Evolutionary conservation across 805 yeast species (phyloP), one percentile per base, ranked within the genome.

Genomic region (Lipomyces starkeyi): DNA sequence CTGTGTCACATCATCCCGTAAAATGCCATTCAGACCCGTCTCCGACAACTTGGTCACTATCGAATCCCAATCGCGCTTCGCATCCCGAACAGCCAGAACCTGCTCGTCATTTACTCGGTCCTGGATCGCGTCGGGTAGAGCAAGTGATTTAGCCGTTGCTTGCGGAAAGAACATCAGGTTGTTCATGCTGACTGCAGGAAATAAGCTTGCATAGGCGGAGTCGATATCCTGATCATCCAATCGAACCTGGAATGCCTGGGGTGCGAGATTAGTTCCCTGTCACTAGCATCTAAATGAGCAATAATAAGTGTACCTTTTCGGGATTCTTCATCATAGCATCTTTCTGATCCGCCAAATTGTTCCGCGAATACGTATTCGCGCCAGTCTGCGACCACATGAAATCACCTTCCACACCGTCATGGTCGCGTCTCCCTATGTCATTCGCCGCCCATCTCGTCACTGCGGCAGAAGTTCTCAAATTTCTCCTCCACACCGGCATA

Each of bases 1-100:
- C 13, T 27, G 29, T 25, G 69, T 73, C 9, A 78, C 73, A 27
- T 79, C 80, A 1, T 25, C 20, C 2, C n/a, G 29, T 1, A 72
- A 65, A 2, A 77, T 32, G 1, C 65, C 70, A 6, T 64, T 40
- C 9, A 77, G 63, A 6, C 71, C 75, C n/a, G 34, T 77, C 69
- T 71, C 58, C 2, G 43, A 49, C 27, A 58, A 34, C 32, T 64
- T 35, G 34, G 74, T 52, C 13, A 75, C 54, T 3, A 74, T 71
- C 3, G 58, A 37, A 13, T 61, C 64, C 77, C 77, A 75, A 58
- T 73, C 66, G 22, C 65, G 71, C 34, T 63, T 71, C 1, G 56
- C 66, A 2, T 62, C 43, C 7, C 68, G 59, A 17, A 69, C 61
- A 43, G 59, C 59, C 8, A 67, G 67, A 7, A 69, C 64, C 9